Evolutionary conservation across 2,329 filamentous ascomycete species (phyloP).

Genomic region (Claviceps pusilla): DNA sequence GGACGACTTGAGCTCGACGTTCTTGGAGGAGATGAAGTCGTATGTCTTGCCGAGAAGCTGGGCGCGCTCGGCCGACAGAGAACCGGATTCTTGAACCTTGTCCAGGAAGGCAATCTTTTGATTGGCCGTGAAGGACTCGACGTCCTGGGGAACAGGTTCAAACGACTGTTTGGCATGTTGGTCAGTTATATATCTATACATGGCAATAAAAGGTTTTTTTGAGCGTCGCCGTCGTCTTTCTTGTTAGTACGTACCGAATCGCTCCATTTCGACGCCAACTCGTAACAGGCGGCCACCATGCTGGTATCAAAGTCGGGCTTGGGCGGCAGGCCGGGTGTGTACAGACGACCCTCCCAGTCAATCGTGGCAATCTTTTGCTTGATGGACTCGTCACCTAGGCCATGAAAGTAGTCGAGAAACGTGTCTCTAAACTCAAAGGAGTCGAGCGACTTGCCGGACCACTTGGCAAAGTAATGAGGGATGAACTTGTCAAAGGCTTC

Average conservation of each 20-base stretch:
- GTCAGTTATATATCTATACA: too few species aligned
- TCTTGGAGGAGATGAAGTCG: conserved; percentile 56
- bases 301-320: conserved; percentile 86
- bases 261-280: conserved; percentile 70
- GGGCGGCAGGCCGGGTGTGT: conserved; percentile 71
- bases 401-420: conserved; percentile 68
- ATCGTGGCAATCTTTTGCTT: conserved; percentile 53
- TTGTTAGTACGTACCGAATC: conserved; percentile 28
- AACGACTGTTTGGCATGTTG: conserved; percentile 29
- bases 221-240: background rate
- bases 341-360: conserved; percentile 85
- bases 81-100: conserved; percentile 47
- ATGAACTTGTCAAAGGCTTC: conserved; percentile 92
- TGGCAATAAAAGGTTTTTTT: too few species aligned
- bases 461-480: conserved; percentile 81
- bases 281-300: conserved; percentile 73
- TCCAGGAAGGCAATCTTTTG: conserved; percentile 89
- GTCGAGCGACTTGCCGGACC: conserved; percentile 74
- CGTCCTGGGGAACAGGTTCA: conserved; percentile 51
- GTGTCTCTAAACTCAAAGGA: conserved; percentile 89
- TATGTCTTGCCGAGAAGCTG: conserved; percentile 63
- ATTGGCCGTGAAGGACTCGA: conserved; percentile 63
- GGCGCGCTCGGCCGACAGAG: conserved; percentile 50
- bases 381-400: conserved; percentile 45
- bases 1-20: conserved; percentile 70